Base-by-base conservation (phyloP, 768 basidiomycete genomes). In the Rhodotorula diobovata region DNA sequence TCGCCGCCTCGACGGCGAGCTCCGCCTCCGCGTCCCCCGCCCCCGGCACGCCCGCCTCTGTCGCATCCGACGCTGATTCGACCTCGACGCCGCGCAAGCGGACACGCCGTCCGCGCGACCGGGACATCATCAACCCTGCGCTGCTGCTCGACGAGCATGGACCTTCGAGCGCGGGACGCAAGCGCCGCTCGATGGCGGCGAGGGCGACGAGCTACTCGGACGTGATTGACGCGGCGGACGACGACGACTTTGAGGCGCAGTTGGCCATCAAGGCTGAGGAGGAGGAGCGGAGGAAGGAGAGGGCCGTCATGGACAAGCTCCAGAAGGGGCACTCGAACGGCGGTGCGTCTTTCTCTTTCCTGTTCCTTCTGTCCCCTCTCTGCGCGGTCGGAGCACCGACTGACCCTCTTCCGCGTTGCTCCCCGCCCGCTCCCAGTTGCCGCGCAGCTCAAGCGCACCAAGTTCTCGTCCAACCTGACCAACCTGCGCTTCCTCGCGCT, bases 401-500 rank as follows among this genome's bases (percentile, higher is more conserved):
- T 35, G 56, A 57, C 11, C 2, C 14, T 18, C 25, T 8, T 28
- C 1, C 48, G 8, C 10, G 48, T 8, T 30, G n/a, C 48, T 23
- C n/a, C n/a, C n/a, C n/a, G n/a, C n/a, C n/a, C n/a, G n/a, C n/a
- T n/a, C n/a, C 21, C 15, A n/a, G n/a, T 46, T 37, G 50, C 32
- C 21, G 15, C 54, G 25, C 56, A 48, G 21, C 50, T 59, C 30
- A 51, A 50, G 55, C 37, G 53, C 6, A 45, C 66, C 37, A 71
- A 67, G 34, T 67, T 62, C 56, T 25, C 59, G 4, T 67, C 65
- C 14, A 51, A 50, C 53, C 68, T 72, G 58, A 68, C 50, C 28
- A 72, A 72, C 67, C 84, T 97, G 10, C 90, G 95, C 65, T 97
- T 98, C 84, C 90, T 93, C 4, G 92, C 91, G 82, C 75, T 75